Percentiles rank a stretch among this genome's conserved stretches.
These are phyloP conservation scores for Actinomortierella wolfii DNA, from an alignment of 371 early-diverging fungal species.

Conservation along the genomic window DNA sequence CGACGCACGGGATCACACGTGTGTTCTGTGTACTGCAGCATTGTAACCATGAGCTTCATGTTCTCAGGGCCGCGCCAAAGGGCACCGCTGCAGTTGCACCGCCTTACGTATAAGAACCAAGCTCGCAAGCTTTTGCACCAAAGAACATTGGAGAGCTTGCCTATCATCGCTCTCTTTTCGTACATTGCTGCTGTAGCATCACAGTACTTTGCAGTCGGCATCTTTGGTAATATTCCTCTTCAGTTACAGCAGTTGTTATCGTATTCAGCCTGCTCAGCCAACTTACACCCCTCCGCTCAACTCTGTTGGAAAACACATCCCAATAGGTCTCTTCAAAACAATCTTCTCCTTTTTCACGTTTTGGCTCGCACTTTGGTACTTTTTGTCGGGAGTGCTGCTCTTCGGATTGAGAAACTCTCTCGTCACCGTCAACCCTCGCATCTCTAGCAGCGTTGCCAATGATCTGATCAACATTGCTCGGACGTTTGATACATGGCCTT, in stretches of 20 bases:
- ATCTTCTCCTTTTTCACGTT: conserved; percentile 23
- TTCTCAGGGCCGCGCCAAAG: conserved; percentile 19
- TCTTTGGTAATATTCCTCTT: too few relatives aligned
- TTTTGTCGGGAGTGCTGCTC: conserved; percentile 20
- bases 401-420: conserved; percentile 31
- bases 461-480: conserved; percentile 18
- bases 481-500: conserved; percentile 23
- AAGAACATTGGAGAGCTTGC: conserved; percentile 22
- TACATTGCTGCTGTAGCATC: conserved; percentile 27
- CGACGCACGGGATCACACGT: too few relatives aligned
- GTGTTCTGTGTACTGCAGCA: too few relatives aligned
- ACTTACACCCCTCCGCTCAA: too few relatives aligned
- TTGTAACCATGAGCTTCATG: too few relatives aligned
- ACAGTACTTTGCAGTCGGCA: conserved; percentile 5
- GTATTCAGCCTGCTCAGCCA: too few relatives aligned
- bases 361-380: conserved; percentile 14
- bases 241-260: too few relatives aligned
- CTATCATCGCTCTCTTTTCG: conserved; percentile 18
- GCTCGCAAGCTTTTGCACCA: conserved; percentile 27
- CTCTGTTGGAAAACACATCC: too few relatives aligned
- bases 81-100: conserved; percentile 27
- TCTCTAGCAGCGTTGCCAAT: conserved; percentile 28
- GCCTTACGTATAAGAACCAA: conserved; percentile 34
- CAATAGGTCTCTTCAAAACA: conserved; percentile 19
- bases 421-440: conserved; percentile 38